Conservation (phyloP, 495 filamentous ascomycete genomes). For the Xylaria castorea region DNA sequence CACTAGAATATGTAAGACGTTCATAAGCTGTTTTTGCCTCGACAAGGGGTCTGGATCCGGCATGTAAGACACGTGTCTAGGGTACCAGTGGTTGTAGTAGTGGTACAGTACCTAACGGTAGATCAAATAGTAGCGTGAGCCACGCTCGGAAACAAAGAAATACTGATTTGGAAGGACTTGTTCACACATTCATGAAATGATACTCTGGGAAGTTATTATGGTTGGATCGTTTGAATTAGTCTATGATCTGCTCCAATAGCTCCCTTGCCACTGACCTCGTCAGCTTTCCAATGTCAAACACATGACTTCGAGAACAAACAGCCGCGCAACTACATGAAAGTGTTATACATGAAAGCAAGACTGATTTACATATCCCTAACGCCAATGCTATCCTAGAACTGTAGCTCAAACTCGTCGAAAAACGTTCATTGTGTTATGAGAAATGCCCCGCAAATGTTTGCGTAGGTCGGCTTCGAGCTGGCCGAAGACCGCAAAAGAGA, state of each 20-base stretch:
- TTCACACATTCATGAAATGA: conserved; percentile 8
- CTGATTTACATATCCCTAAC: conserved; percentile 26
- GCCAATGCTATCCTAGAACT: conserved; percentile 14
- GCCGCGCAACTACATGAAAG: conserved; percentile 2
- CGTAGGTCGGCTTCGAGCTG: conserved; percentile 30
- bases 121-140: conserved; percentile 18
- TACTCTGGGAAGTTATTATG: not conserved
- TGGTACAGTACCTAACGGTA: conserved; percentile 9
- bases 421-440: conserved; percentile 25
- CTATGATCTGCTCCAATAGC: conserved; percentile 16
- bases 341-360: conserved; percentile 17
- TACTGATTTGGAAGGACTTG: conserved; percentile 8
- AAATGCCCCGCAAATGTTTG: conserved; percentile 24
- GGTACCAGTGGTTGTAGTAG: not conserved
- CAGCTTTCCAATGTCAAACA: conserved; percentile 7
- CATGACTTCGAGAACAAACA: conserved; percentile 8
- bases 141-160: conserved; percentile 3
- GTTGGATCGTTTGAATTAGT: conserved; percentile 12
- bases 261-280: not conserved
- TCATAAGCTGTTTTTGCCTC: conserved; percentile 14
- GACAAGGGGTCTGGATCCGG: conserved; percentile 1
- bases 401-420: conserved; percentile 22
- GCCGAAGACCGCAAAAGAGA: conserved; percentile 27
- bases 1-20: conserved; percentile 4
- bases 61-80: conserved; percentile 23